Evolutionary conservation across 164 flowering plant species (phyloP).

Genomic region (Umbellularia californica): DNA sequence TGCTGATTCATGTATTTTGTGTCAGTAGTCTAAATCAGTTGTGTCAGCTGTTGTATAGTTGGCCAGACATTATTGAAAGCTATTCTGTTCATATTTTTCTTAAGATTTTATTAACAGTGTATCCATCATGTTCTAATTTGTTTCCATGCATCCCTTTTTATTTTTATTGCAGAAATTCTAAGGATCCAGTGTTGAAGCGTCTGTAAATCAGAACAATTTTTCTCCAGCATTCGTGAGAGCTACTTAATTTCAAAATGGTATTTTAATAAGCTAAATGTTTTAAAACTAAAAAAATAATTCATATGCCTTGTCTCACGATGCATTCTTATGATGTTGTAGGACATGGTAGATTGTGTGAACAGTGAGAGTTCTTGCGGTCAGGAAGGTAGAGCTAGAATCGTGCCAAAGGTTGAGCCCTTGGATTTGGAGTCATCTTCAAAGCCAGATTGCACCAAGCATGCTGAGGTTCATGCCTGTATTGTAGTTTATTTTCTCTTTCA

Average conservation of each 20-base stretch:
- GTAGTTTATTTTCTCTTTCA: background rate
- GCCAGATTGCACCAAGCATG: constrained; percentile 16
- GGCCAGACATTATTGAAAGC: too few species aligned
- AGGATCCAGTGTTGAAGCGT: background rate
- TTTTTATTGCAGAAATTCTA: background rate
- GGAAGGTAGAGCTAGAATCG: constrained; percentile 10
- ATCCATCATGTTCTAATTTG: background rate
- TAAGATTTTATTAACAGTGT: background rate
- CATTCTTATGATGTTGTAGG: constrained; percentile 2
- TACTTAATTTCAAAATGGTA: background rate
- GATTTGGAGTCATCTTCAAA: constrained; percentile 31
- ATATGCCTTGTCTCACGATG: background rate
- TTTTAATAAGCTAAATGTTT: background rate
- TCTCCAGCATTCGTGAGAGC: background rate
- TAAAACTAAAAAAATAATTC: background rate
- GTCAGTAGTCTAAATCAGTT: background rate
- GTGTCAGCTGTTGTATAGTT: background rate
- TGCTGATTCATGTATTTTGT: too few species aligned
- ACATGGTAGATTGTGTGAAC: constrained; percentile 8
- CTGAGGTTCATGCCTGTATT: constrained; percentile 28
- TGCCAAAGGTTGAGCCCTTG: constrained; percentile 31
- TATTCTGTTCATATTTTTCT: too few species aligned
- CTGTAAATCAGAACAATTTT: background rate
- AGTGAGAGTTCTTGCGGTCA: constrained; percentile 26
- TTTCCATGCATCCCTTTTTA: background rate